These are phyloP conservation scores for Zizania palustris DNA, from an alignment of 202 grass and related monocot genomes.

Conservation along the genomic window DNA sequence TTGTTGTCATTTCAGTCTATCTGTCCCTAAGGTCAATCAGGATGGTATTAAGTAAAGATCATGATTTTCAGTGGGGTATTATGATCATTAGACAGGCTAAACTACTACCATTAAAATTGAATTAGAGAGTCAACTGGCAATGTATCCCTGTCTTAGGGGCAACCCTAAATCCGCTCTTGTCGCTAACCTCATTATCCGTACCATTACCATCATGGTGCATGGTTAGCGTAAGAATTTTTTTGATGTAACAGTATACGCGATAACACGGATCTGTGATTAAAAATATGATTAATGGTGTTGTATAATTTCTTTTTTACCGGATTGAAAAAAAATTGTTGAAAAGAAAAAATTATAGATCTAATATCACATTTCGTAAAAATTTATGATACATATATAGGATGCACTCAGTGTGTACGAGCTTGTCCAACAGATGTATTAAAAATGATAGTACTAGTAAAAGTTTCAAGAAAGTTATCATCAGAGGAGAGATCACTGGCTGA, in stretches of 20 bases:
- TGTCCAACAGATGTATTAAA: not conserved
- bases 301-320: too few species aligned
- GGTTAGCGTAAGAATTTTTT: not conserved
- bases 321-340: too few species aligned
- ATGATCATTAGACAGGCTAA: too few species aligned
- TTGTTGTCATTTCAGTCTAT: slow-evolving; percentile 21
- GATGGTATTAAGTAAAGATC: too few species aligned
- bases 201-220: slow-evolving; percentile 15
- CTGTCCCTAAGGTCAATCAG: not conserved
- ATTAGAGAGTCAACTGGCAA: too few species aligned
- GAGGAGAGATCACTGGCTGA: too few species aligned
- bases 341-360: not conserved
- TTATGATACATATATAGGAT: not conserved
- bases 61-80: too few species aligned
- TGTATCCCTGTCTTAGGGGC: too few species aligned
- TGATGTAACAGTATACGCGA: not conserved
- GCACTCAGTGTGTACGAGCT: not conserved
- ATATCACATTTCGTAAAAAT: not conserved
- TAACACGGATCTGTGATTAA: slow-evolving; percentile 13
- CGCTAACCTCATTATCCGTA: not conserved
- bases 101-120: too few species aligned
- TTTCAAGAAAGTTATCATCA: not conserved
- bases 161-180: too few species aligned
- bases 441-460: not conserved
- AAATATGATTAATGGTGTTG: slow-evolving; percentile 15